phyloP scores from a whole-genome alignment of 495 filamentous ascomycete genomes.

The Hyaloscypha variabilis region DNA sequence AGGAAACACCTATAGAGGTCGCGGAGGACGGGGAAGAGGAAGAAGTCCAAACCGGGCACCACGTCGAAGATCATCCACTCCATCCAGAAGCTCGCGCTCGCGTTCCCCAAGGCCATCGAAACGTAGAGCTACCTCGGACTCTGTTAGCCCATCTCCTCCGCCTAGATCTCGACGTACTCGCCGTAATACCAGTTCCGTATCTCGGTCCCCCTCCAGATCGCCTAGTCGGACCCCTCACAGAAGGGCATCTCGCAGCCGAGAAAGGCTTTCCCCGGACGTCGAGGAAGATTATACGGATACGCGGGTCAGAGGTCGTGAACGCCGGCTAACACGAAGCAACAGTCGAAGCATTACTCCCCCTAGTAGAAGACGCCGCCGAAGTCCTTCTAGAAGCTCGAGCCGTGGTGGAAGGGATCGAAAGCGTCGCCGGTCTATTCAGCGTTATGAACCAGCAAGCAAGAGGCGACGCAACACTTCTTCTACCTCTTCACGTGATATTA shows the following conservation, averaged over 20 bases:
- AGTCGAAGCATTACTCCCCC: conserved; percentile 35
- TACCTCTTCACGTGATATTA: conserved; percentile 35
- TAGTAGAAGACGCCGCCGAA: conserved; percentile 45
- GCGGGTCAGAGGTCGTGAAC: conserved; percentile 25
- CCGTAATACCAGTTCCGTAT: conserved; percentile 33
- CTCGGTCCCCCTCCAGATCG: conserved; percentile 34
- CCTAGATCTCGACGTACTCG: conserved; percentile 33
- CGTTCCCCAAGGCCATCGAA: conserved; percentile 27
- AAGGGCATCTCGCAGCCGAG: conserved; percentile 23
- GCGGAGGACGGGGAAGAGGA: conserved; percentile 34
- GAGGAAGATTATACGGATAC: conserved; percentile 14
- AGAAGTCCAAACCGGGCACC: conserved; percentile 27
- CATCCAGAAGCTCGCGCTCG: conserved; percentile 18
- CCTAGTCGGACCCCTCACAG: conserved; percentile 28
- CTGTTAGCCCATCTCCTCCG: conserved; percentile 33
- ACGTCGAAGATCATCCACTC: conserved; percentile 26
- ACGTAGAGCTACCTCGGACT: conserved; percentile 26
- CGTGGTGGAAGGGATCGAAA: conserved; percentile 42
- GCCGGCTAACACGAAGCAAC: conserved; percentile 37
- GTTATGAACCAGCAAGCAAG: conserved; percentile 51
- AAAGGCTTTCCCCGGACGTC: conserved; percentile 12
- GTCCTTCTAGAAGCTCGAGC: conserved; percentile 41
- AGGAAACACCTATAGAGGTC: conserved; percentile 31
- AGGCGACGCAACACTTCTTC: conserved; percentile 39
- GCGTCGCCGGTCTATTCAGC: conserved; percentile 53